These are phyloP conservation scores for Ascochyta clinopodiicola DNA, from an alignment of 2,329 filamentous ascomycete species.

Conservation along the genomic window DNA sequence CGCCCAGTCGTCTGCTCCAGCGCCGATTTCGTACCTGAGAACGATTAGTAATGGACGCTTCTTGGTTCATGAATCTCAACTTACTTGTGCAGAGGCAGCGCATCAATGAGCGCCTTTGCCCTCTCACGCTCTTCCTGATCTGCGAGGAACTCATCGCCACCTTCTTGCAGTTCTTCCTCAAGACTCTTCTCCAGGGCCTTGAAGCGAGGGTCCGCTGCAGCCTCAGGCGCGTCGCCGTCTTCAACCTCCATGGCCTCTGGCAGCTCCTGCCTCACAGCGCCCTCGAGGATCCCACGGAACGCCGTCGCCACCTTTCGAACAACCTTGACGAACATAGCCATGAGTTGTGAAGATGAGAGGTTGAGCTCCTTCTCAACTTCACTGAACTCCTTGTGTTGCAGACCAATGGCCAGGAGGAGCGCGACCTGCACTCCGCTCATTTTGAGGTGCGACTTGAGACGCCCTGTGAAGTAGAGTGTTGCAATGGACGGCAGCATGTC, in stretches of 20 bases:
- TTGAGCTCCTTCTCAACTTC: conserved; percentile 78
- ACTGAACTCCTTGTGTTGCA: conserved; percentile 89
- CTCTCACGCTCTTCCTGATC: conserved; percentile 70
- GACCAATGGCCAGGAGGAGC: conserved; percentile 82
- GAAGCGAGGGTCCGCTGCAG: conserved; percentile 68
- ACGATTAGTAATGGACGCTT: conserved; percentile 2
- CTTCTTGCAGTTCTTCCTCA: conserved; percentile 84
- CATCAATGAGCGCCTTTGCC: conserved; percentile 87
- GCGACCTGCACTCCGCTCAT: conserved; percentile 84
- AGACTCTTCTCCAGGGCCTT: conserved; percentile 73
- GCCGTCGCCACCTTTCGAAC: conserved; percentile 83
- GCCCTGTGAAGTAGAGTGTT: conserved; percentile 82
- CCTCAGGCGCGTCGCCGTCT: conserved; percentile 59
- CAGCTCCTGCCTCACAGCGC: conserved; percentile 62
- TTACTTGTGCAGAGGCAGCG: conserved; percentile 85
- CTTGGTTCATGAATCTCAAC: conserved; percentile 33
- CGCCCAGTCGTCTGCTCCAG: conserved; percentile 61
- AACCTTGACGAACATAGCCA: conserved; percentile 98
- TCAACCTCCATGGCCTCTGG: conserved; percentile 53
- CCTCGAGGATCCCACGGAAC: conserved; percentile 77
- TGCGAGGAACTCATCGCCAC: conserved; percentile 75
- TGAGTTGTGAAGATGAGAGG: conserved; percentile 76
- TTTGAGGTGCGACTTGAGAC: conserved; percentile 69
- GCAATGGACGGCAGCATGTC: conserved; percentile 88
- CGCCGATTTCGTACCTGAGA: conserved; percentile 54